Conservation (phyloP, 169 alveolate species). For the Babesia caballi region DNA sequence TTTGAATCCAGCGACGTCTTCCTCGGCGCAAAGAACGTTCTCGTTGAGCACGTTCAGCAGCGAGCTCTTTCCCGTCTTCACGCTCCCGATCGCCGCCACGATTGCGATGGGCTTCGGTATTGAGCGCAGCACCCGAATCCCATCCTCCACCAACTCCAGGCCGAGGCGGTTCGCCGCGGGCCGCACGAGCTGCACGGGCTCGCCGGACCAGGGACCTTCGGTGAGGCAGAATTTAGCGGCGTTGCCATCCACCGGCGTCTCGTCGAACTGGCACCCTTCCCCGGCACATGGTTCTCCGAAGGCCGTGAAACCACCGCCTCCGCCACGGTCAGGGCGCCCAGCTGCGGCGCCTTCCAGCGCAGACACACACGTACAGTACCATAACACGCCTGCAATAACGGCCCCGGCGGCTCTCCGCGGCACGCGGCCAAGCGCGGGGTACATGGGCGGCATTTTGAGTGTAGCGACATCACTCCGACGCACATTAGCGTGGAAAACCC, state of each 20-base stretch:
- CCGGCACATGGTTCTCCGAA: constrained; percentile 10
- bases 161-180: constrained; percentile 74
- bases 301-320: not conserved
- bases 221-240: constrained; percentile 15
- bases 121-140: constrained; percentile 53
- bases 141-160: constrained; percentile 66
- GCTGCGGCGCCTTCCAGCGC: not conserved
- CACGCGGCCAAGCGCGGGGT: not conserved
- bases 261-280: not conserved
- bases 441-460: not conserved
- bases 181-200: constrained; percentile 69
- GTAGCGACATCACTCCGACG: not conserved
- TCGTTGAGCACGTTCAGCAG: constrained; percentile 72
- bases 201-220: constrained; percentile 33
- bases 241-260: not conserved
- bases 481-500: not conserved
- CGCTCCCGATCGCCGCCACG: constrained; percentile 76
- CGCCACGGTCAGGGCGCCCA: not conserved
- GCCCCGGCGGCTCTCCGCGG: not conserved
- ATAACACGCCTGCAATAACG: not conserved
- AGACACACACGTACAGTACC: not conserved
- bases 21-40: constrained; percentile 51
- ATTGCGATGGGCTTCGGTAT: constrained; percentile 77
- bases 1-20: constrained; percentile 61
- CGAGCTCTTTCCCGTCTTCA: constrained; percentile 78